Evolutionary conservation across 495 filamentous ascomycete genomes (phyloP), one percentile per base, ranked within the genome.

Genomic region (Neurospora sp.): DNA sequence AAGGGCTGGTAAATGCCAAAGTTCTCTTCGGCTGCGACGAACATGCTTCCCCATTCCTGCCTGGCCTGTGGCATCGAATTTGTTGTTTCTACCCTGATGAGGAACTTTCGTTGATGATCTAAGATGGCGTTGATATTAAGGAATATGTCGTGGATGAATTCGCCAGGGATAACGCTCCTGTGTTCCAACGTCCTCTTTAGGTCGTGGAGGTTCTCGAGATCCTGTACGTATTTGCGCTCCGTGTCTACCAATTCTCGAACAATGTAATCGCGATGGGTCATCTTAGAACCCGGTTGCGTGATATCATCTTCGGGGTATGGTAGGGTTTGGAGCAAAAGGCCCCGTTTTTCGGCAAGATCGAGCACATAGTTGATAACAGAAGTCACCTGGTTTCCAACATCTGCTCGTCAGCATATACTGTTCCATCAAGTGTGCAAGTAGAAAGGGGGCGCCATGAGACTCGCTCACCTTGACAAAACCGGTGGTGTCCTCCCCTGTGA

Each of bases 201-300:
- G 70, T 94, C 91, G 78, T 98, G 94, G 20, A 99, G 82, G 75
- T 94, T 94, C 78, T 98, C 95, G 38, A 99, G 85, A 83, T 98
- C 94, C 77, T 98, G 95, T n/a, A 98, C 96, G 75, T 99, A 99
- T 79, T 97, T 96, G 48, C 96, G 91, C 80, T 99, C 96, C 5
- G 95, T 98, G 76, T 93, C 92, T 69, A 99, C 89, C 69, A 99
- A 83, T 79, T 99, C 96, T 76, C 92, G 89, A 39, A 99, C 88
- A 74, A 98, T 91, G 77, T 97, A 91, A 72, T 97, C 90, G 48
- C 93, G 87, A 78, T 94, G 93, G 70, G 92, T 96, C 77, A 93
- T 89, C 77, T 88, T 80, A 73, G 86, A 81, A 62, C 81, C 85
- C 10, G 85, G 81, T 12, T 83, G 81, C 62, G 85, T 82, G 8